These are phyloP conservation scores for Epichloe glyceriae DNA, from an alignment of 2,329 filamentous ascomycete genomes.

Conservation along the genomic window DNA sequence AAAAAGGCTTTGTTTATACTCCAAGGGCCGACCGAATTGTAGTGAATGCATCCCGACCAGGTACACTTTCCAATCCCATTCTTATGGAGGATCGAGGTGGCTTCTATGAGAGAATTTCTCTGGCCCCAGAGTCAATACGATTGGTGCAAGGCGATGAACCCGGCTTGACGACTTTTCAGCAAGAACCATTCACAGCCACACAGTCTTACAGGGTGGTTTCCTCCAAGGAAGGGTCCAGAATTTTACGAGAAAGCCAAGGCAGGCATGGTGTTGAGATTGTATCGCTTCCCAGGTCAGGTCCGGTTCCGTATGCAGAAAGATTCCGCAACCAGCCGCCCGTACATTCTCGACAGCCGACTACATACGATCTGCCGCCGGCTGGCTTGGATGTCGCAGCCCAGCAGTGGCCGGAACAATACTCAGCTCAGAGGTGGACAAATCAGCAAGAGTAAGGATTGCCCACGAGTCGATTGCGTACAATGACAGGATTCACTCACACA, in stretches of 20 bases:
- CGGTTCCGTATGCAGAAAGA: conserved; percentile 1
- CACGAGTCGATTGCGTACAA: background rate
- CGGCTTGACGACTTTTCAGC: background rate
- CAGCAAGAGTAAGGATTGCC: conserved; percentile 1
- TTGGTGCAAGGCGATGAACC: background rate
- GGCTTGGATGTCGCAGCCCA: background rate
- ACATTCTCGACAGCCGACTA: background rate
- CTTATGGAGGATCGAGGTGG: conserved; percentile 28
- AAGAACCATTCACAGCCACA: conserved; percentile 8
- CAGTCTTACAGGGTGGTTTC: conserved; percentile 8
- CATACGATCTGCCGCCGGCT: background rate
- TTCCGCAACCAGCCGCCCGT: background rate
- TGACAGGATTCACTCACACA: background rate
- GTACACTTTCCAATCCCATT: conserved; percentile 19
- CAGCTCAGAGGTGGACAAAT: background rate
- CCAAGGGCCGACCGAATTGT: conserved; percentile 16
- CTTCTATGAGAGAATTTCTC: conserved; percentile 21
- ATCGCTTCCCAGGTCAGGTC: conserved; percentile 7
- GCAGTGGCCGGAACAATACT: background rate
- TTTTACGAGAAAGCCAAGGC: conserved; percentile 9
- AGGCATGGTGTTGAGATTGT: conserved; percentile 11
- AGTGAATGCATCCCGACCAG: conserved; percentile 18
- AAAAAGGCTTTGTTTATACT: conserved; percentile 8
- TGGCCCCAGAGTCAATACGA: background rate
- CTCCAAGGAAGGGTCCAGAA: conserved; percentile 12